These are phyloP conservation scores for Lactarius sp. DNA, from an alignment of 768 basidiomycete species.

Conservation along the genomic window DNA sequence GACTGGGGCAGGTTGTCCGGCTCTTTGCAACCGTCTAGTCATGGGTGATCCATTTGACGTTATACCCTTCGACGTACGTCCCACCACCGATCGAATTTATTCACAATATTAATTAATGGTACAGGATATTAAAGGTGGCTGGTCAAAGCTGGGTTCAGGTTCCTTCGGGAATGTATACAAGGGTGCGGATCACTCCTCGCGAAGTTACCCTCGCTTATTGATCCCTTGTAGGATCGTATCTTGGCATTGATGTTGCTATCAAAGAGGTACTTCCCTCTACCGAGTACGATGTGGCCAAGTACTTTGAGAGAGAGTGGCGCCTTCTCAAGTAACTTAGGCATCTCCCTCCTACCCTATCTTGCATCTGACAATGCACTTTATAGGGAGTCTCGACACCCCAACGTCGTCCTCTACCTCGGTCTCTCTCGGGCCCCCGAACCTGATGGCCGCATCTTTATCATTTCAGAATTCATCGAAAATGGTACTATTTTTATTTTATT, in stretches of 20 bases:
- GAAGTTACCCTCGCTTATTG: background rate
- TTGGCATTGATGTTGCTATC: conserved; percentile 94
- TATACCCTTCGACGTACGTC: conserved; percentile 74
- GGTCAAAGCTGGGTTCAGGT: conserved; percentile 88
- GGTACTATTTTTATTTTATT: conserved; percentile 35
- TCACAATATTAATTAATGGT: background rate
- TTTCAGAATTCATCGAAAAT: conserved; percentile 92
- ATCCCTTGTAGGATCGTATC: conserved; percentile 60
- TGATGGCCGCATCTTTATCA: conserved; percentile 85
- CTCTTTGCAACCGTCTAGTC: background rate
- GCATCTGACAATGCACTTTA: conserved; percentile 4
- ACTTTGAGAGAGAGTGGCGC: conserved; percentile 98
- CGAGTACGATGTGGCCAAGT: conserved; percentile 93
- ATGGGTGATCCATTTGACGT: conserved; percentile 78
- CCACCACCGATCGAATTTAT: background rate
- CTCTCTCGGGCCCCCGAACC: conserved; percentile 73
- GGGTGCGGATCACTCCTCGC: conserved; percentile 37
- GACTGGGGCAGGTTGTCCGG: background rate
- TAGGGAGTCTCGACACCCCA: conserved; percentile 82
- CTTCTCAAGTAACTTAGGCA: conserved; percentile 68
- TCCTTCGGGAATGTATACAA: conserved; percentile 93
- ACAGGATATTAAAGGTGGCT: conserved; percentile 81
- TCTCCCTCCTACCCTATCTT: conserved; percentile 17
- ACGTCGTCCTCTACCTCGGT: conserved; percentile 91
- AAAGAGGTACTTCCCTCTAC: conserved; percentile 92